phyloP scores from a whole-genome alignment of 2,329 filamentous ascomycete genomes.

The Diplodia intermedia region DNA sequence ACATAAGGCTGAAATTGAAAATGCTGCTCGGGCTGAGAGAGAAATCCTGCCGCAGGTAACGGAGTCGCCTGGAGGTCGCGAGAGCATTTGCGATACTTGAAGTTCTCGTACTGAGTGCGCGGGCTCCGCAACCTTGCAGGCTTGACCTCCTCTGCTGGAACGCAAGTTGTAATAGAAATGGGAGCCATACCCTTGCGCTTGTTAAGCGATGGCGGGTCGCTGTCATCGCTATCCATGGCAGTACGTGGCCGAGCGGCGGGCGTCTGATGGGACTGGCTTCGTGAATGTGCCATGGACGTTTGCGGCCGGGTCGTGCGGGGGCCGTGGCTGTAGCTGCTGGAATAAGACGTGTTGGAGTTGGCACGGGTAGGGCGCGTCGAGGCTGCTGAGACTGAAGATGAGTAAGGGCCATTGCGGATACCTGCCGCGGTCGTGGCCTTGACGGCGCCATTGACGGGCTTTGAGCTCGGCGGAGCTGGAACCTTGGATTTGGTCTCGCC shows the following conservation, averaged over 20 bases:
- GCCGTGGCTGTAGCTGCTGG: constrained; percentile 64
- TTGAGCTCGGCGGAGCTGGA: constrained; percentile 52
- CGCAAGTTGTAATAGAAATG: constrained; percentile 48
- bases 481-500: constrained; percentile 53
- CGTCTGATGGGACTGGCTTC: constrained; percentile 53
- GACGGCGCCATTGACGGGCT: constrained; percentile 50
- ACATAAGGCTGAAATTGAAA: constrained; percentile 10
- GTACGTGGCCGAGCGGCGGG: constrained; percentile 44
- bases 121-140: constrained; percentile 7
- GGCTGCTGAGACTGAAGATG: constrained; percentile 50
- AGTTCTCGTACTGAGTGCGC: neutral
- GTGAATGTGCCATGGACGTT: constrained; percentile 59
- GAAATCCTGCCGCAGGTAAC: neutral
- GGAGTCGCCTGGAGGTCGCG: neutral
- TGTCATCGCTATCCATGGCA: constrained; percentile 53
- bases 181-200: constrained; percentile 56
- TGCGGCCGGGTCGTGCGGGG: constrained; percentile 60
- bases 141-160: constrained; percentile 8
- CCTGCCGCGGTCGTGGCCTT: constrained; percentile 55
- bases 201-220: constrained; percentile 41
- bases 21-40: constrained; percentile 7
- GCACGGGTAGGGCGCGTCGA: constrained; percentile 43
- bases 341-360: constrained; percentile 56
- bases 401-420: constrained; percentile 43
- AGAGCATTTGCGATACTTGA: constrained; percentile 9